Base-by-base conservation (phyloP, 148 eudicot species). In the Selenicereus undatus region DNA sequence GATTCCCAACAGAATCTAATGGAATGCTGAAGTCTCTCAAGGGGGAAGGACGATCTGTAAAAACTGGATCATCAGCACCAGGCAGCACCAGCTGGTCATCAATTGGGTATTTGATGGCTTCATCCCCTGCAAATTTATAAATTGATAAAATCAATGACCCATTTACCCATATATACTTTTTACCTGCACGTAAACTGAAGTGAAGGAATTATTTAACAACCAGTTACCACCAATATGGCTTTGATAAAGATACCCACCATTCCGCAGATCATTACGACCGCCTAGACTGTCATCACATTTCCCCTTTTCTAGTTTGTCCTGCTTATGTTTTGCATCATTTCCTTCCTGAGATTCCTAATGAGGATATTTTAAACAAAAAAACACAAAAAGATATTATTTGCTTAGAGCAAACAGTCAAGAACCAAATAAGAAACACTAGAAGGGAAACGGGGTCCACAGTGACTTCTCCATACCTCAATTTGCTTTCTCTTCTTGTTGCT, bases 1-100 rank as follows among this genome's bases (percentile, higher is more conserved):
- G 90, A 82, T 92, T 90, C 74, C 97, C 95, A 71, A 92, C 91
- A 83, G 90, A 90, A 42, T 92, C 93, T 91, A 92, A 87, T 65
- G 96, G 99, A 64, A 93, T 84, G 50, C 82, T 88, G 82, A 96
- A 96, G 74, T 92, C 95, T 83, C 93, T 85, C 24, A 86, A 86
- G 5, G 90, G 98, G 64, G 89, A 78, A 83, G 99, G 99, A 30
- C 94, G 93, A 73, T 89, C 88, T 20, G 89, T 81, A 71, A 96
- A 87, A 86, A 85, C 68, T 72, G 89, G 92, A 89, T 96, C 99
- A 81, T 91, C 89, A 48, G 83, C 86, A 80, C 86, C 83, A 73
- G 93, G 93, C 83, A 88, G 88, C 83, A 96, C 94, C 76, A 96
- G 78, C 76, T 90, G 89, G 81, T 96, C 99, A 69, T 92, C 98